phyloP scores from a whole-genome alignment of 75 land plant species.

The Isoetes taiwanensis region DNA sequence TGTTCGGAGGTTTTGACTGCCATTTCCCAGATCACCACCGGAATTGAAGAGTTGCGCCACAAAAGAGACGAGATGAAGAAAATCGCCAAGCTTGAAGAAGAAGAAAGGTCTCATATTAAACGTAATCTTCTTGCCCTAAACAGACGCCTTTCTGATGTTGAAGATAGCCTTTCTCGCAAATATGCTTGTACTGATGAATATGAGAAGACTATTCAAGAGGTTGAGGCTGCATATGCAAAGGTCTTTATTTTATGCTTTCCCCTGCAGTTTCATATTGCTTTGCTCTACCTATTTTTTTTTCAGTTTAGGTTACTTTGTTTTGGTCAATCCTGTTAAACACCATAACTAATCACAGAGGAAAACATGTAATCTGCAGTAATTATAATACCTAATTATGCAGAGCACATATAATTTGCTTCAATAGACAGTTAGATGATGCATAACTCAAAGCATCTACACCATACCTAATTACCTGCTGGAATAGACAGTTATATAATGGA shows the following conservation, averaged over 20 bases:
- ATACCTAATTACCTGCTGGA: background rate
- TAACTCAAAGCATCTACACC: background rate
- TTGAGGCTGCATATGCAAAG: conserved; percentile 27
- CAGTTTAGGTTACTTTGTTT: background rate
- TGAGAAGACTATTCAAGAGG: conserved; percentile 31
- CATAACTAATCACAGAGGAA: background rate
- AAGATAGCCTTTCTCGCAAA: conserved; percentile 26
- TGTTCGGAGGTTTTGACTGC: too few relatives aligned
- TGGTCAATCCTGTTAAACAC: background rate
- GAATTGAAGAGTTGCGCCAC: conserved; percentile 26
- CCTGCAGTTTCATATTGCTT: background rate
- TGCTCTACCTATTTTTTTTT: background rate
- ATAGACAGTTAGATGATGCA: background rate
- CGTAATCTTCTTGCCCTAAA: conserved; percentile 21
- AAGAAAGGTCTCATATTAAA: conserved; percentile 27
- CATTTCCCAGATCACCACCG: too few relatives aligned
- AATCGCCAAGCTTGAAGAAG: conserved; percentile 25
- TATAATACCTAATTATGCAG: background rate
- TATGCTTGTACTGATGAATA: conserved; percentile 28
- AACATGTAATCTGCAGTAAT: background rate
- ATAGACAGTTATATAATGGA: background rate
- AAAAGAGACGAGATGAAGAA: conserved; percentile 30
- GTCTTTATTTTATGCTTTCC: conserved; percentile 10
- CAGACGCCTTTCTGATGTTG: conserved; percentile 23
- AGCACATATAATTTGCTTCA: background rate